Conservation (phyloP, 495 filamentous ascomycete genomes). For the Aspergillus taichungensis region DNA sequence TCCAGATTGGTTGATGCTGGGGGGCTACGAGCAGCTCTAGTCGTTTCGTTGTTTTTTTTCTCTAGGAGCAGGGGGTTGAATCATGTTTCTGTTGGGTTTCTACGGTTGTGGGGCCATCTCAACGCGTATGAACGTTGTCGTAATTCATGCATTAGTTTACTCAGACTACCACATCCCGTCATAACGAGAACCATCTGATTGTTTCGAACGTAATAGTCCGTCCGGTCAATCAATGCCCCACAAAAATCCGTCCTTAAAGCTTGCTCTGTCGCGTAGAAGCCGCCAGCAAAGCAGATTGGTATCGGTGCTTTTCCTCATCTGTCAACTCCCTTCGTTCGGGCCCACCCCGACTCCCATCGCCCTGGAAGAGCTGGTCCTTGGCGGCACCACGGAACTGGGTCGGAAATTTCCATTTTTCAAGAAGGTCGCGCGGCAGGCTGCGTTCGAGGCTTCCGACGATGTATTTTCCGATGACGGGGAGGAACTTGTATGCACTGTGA, state of each 20-base stretch:
- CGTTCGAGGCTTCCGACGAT: conserved; percentile 31
- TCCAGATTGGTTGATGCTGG: conserved; percentile 25
- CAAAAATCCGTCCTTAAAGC: conserved; percentile 7
- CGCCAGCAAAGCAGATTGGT: conserved; percentile 10
- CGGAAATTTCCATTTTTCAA: conserved; percentile 30
- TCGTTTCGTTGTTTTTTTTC: background rate
- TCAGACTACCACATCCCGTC: too few species aligned
- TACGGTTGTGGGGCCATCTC: too few species aligned
- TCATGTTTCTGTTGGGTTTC: too few species aligned
- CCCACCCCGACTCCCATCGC: conserved; percentile 26
- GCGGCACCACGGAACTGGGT: conserved; percentile 17
- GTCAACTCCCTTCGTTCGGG: conserved; percentile 23
- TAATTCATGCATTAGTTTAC: too few species aligned
- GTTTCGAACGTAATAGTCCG: too few species aligned
- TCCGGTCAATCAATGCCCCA: too few species aligned
- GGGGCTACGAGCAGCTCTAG: conserved; percentile 18
- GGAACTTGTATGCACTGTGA: conserved; percentile 36
- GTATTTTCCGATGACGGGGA: conserved; percentile 40
- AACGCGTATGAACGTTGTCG: too few species aligned
- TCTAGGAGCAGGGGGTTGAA: too few species aligned
- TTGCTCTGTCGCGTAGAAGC: conserved; percentile 16
- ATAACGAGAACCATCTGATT: too few species aligned
- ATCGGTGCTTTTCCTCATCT: conserved; percentile 8
- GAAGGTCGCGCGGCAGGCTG: conserved; percentile 21
- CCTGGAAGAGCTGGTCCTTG: conserved; percentile 17